These are phyloP conservation scores for Tetrapyrgos nigripes DNA, from an alignment of 1,284 basidiomycete genomes.

Conservation along the genomic window DNA sequence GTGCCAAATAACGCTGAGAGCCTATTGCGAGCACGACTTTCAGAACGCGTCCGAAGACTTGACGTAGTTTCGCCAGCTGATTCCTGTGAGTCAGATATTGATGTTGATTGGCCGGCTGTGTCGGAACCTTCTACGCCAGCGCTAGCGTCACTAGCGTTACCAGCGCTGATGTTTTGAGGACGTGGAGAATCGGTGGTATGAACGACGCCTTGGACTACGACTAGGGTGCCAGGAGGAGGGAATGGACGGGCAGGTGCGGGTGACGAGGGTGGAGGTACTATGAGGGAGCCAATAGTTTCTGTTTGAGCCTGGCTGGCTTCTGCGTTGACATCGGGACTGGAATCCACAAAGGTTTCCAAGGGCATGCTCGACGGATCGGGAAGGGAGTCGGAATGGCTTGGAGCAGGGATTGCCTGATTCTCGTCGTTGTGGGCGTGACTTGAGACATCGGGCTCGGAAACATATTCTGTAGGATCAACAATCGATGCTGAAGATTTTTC, in stretches of 20 bases:
- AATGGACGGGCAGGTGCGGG: slow-evolving; percentile 48
- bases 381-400: too few species aligned
- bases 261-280: slow-evolving; percentile 12
- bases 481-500: too few species aligned
- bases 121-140: slow-evolving; percentile 10
- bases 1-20: slow-evolving; percentile 51
- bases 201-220: slow-evolving; percentile 82
- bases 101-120: slow-evolving; percentile 15
- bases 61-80: not conserved
- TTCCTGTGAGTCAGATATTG: not conserved
- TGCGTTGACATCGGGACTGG: too few species aligned
- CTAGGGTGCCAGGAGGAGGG: slow-evolving; percentile 76
- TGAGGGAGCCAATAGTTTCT: too few species aligned
- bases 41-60: not conserved
- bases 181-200: slow-evolving; percentile 72
- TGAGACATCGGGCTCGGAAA: too few species aligned
- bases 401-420: too few species aligned
- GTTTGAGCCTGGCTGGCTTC: too few species aligned
- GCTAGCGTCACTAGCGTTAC: slow-evolving; percentile 16
- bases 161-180: slow-evolving; percentile 16
- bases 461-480: too few species aligned
- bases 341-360: too few species aligned
- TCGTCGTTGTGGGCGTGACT: too few species aligned
- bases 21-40: slow-evolving; percentile 37
- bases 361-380: too few species aligned